Base-by-base conservation (phyloP, 2,329 filamentous ascomycete species). In the Aquanectria penicillioides region DNA sequence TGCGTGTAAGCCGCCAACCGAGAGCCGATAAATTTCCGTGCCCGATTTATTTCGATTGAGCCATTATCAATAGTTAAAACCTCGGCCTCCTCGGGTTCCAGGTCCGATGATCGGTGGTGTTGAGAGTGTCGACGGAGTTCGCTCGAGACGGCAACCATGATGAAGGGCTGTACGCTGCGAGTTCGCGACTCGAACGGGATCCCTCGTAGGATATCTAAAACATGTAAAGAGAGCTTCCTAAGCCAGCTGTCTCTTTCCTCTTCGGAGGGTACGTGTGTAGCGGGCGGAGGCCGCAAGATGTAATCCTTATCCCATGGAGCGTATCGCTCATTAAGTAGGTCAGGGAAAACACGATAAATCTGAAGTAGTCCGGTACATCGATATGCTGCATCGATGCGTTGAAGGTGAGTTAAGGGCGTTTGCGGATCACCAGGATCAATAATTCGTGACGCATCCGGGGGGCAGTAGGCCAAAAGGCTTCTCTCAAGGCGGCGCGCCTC, bases 171-270 rank as follows among this genome's bases (percentile, higher is more conserved):
- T 3, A 57, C 51, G 12, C 52, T 57, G 23, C 51, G 57, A 3
- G 57, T 60, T 4, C 51, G 37, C 13, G 52, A 60, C 33, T 60
- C 57, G 5, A 60, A 60, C 4, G 52, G 52, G 20, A 57, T 60
- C 4, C 83, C 62, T 26, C 44, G 37, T 12, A 68, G 11, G 2
- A 68, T 61, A 5, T 44, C 33, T 4, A 68, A 40, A 5, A 65
- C 57, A 13, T 65, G 57, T 20, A 68, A 36, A 1, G 66, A 61
- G 0, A 64, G 47, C 13, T 50, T 62, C 4, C 61, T 69, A 13
- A 69, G 18, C 63, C 59, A 69, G 2, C 31, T 22, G n/a, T 66
- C 29, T 31, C 54, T 53, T 17, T 67, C 63, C 3, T 22, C 36
- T 3, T 10, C 8, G 4, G 26, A 59, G 2, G 66, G 64, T 1